Conservation (phyloP, 2,329 filamentous ascomycete genomes). For the Triangularia setosa region DNA sequence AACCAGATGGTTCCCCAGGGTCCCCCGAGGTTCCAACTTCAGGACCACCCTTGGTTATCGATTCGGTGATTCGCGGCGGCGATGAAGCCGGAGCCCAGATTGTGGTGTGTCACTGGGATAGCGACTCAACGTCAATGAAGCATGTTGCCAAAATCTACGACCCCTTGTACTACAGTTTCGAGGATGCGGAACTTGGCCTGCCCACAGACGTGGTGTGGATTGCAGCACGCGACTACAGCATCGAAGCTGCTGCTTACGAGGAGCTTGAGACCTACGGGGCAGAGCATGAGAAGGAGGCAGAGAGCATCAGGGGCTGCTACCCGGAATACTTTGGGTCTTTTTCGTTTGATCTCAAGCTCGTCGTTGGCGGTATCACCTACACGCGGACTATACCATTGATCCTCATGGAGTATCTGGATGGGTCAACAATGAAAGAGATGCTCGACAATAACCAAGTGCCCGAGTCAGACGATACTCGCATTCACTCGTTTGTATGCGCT, state of each 20-base stretch:
- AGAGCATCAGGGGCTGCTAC: neutral
- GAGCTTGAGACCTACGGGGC: neutral
- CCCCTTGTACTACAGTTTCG: neutral
- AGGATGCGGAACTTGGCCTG: neutral
- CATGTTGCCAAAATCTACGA: neutral
- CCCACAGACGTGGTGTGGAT: neutral
- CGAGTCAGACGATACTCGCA: neutral
- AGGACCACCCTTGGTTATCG: neutral
- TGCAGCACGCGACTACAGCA: neutral
- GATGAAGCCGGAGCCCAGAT: neutral
- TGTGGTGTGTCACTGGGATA: neutral
- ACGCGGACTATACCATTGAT: neutral
- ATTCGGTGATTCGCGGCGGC: neutral
- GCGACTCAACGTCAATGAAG: neutral
- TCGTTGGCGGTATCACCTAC: neutral
- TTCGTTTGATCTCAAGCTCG: neutral
- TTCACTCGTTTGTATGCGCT: neutral
- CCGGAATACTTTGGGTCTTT: neutral
- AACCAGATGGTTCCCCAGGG: neutral
- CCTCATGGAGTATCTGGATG: neutral
- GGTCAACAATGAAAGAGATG: neutral
- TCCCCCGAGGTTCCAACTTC: neutral
- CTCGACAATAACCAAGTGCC: neutral
- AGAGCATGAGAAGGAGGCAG: neutral
- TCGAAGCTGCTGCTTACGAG: neutral